phyloP scores from a whole-genome alignment of 306 rosid genomes.

The Lathyrus tuberosus region DNA sequence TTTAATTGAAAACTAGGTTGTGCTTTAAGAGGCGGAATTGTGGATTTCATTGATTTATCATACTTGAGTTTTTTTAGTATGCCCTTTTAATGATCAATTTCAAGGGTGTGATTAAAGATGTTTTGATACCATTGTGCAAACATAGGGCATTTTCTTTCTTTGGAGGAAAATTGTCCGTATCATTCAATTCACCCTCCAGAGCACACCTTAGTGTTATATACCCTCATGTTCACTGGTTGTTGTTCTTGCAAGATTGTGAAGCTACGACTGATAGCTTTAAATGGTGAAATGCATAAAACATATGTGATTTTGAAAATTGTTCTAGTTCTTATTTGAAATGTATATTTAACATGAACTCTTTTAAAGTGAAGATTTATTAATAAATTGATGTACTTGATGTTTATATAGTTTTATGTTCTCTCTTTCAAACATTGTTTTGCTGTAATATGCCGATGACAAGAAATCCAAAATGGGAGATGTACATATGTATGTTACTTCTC shows the following conservation, averaged over 20 bases:
- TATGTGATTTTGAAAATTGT: not conserved
- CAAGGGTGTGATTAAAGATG: slow-evolving; percentile 1
- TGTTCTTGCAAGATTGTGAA: slow-evolving; percentile 23
- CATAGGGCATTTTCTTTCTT: not conserved
- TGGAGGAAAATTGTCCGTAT: slow-evolving; percentile 11
- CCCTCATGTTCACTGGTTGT: slow-evolving; percentile 1
- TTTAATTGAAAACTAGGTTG: not conserved
- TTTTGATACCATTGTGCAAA: slow-evolving; percentile 1
- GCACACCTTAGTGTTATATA: not conserved
- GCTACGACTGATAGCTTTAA: slow-evolving; percentile 9
- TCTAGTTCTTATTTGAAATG: slow-evolving; percentile 23
- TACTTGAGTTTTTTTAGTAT: not conserved
- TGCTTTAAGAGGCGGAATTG: slow-evolving; percentile 13
- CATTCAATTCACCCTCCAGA: not conserved
- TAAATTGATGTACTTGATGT: not conserved
- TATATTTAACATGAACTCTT: slow-evolving; percentile 10
- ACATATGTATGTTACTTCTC: slow-evolving; percentile 22
- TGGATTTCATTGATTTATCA: slow-evolving; percentile 5
- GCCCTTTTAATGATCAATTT: not conserved
- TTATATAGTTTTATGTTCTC: not conserved
- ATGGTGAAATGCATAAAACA: slow-evolving; percentile 15
- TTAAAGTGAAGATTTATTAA: slow-evolving; percentile 19
- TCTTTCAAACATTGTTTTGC: slow-evolving; percentile 20
- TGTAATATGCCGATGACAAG: slow-evolving; percentile 8
- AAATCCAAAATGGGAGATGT: slow-evolving; percentile 18